phyloP scores from a whole-genome alignment of 2,329 filamentous ascomycete species.

The Aaosphaeria arxii region DNA sequence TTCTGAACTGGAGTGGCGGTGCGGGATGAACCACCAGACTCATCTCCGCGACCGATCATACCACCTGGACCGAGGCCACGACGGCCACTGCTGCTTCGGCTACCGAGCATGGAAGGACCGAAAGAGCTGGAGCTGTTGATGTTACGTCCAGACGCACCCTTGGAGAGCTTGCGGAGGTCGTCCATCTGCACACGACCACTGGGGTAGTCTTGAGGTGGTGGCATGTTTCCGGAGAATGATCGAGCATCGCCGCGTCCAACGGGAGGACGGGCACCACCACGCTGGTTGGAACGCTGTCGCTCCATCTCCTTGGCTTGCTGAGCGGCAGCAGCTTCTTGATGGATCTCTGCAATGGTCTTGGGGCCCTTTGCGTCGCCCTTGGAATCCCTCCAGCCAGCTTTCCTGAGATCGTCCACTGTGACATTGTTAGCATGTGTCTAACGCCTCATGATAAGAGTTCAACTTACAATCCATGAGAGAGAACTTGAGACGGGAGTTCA shows the following conservation, averaged over 20 bases:
- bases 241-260: conserved; percentile 84
- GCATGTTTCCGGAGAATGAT: conserved; percentile 72
- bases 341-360: conserved; percentile 92
- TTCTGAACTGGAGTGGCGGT: conserved; percentile 76
- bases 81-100: conserved; percentile 84
- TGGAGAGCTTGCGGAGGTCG: conserved; percentile 77
- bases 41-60: conserved; percentile 68
- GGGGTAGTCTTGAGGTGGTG: conserved; percentile 66
- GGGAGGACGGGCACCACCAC: conserved; percentile 66
- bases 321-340: conserved; percentile 74
- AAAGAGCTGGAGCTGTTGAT: conserved; percentile 58
- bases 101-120: conserved; percentile 83
- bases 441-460: too few relatives aligned
- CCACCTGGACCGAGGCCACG: conserved; percentile 71
- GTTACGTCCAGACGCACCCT: conserved; percentile 57
- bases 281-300: conserved; percentile 56
- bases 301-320: conserved; percentile 77
- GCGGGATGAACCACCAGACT: conserved; percentile 83
- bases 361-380: conserved; percentile 93
- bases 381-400: conserved; percentile 67
- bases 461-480: conserved; percentile 89
- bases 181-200: conserved; percentile 86
- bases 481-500: conserved; percentile 86
- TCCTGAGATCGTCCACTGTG: conserved; percentile 63
- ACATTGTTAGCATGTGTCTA: too few relatives aligned